These are phyloP conservation scores for Suhomyces panamericanus DNA, from an alignment of 1,139 yeast genomes.

Conservation along the genomic window DNA sequence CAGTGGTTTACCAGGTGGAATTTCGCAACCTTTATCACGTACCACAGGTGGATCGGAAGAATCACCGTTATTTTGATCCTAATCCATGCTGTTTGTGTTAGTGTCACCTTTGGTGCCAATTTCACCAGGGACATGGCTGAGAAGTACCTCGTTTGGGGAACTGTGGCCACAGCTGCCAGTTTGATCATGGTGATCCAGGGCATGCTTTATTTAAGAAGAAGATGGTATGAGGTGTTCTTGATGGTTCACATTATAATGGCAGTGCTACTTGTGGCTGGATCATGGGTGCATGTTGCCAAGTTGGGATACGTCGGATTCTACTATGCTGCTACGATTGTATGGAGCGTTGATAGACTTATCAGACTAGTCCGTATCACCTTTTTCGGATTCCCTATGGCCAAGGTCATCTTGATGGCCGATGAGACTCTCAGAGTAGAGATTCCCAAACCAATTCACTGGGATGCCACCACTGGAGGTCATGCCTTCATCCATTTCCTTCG, in stretches of 20 bases:
- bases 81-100: conserved; percentile 45
- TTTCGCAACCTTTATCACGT: conserved; percentile 36
- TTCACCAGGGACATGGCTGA: conserved; percentile 19
- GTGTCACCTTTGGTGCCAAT: conserved; percentile 13
- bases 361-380: conserved; percentile 33
- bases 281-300: conserved; percentile 42
- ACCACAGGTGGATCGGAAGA: conserved; percentile 43
- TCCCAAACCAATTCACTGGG: conserved; percentile 45
- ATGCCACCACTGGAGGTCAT: conserved; percentile 51
- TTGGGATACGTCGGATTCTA: conserved; percentile 43
- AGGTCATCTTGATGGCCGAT: conserved; percentile 32
- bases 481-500: conserved; percentile 49
- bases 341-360: conserved; percentile 44
- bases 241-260: conserved; percentile 44
- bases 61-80: conserved; percentile 27
- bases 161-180: conserved; percentile 34
- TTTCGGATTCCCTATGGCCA: conserved; percentile 44
- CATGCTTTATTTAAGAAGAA: conserved; percentile 39
- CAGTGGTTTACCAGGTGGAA: conserved; percentile 44
- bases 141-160: conserved; percentile 32
- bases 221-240: conserved; percentile 46
- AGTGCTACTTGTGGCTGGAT: conserved; percentile 40
- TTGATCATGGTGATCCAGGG: conserved; percentile 38
- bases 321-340: conserved; percentile 42
- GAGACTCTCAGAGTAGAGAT: conserved; percentile 44